phyloP scores from a whole-genome alignment of 2,329 filamentous ascomycete species.

The Meredithiella fracta region DNA sequence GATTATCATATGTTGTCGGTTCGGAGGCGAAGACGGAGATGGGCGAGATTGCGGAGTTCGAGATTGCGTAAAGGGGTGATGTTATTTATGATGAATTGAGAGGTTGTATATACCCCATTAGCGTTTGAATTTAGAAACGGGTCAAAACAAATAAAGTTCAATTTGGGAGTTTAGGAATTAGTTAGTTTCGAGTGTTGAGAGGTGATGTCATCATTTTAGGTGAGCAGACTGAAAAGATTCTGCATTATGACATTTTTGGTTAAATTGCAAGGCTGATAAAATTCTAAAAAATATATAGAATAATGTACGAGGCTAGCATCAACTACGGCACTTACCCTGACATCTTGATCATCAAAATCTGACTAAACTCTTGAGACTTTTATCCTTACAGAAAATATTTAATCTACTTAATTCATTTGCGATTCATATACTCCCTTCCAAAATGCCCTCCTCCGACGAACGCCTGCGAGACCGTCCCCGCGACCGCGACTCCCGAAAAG shows the following conservation, averaged over 20 bases:
- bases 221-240: no score
- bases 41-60: conserved; percentile 68
- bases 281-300: no score
- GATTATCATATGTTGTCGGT: conserved; percentile 60
- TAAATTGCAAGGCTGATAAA: background rate
- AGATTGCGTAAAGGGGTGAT: conserved; percentile 38
- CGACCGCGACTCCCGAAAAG: background rate
- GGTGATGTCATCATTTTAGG: no score
- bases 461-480: background rate
- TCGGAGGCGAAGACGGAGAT: conserved; percentile 55
- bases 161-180: background rate
- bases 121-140: background rate
- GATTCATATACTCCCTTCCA: no score
- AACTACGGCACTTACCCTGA: no score
- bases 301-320: no score
- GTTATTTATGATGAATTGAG: no score
- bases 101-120: no score
- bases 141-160: background rate
- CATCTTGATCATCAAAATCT: no score
- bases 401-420: no score
- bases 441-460: background rate
- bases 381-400: no score
- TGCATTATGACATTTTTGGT: background rate
- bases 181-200: background rate
- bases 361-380: no score